A percentile compares a stretch with the other conserved stretches of the same genome.
Evolutionary conservation across 805 yeast genomes (phyloP).

Genomic region (Wickerhamomyces queroliae): DNA sequence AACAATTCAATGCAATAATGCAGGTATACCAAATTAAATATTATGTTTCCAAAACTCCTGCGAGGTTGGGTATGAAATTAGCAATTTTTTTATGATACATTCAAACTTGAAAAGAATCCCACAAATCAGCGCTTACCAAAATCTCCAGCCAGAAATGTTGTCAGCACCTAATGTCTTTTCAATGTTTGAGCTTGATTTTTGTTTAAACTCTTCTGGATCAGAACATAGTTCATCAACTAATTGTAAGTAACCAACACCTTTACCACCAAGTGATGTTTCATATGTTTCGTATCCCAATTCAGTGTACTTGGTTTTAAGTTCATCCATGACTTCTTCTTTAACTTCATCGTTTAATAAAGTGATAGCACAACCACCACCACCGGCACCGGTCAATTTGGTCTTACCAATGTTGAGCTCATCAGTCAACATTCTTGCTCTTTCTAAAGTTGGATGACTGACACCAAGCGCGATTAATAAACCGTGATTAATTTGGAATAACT

Average conservation of each 20-base stretch:
- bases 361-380: constrained; percentile 98
- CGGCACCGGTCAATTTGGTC: constrained; percentile 96
- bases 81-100: too few species aligned
- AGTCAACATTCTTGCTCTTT: constrained; percentile 60
- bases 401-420: constrained; percentile 67
- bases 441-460: constrained; percentile 91
- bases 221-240: constrained; percentile 14
- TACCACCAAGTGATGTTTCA: constrained; percentile 81
- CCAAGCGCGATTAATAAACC: constrained; percentile 82
- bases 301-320: constrained; percentile 31
- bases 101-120: background rate
- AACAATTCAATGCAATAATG: too few species aligned
- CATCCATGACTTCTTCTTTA: constrained; percentile 25
- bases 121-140: constrained; percentile 41
- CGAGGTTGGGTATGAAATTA: too few species aligned
- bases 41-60: too few species aligned
- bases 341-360: constrained; percentile 54
- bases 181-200: constrained; percentile 33
- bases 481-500: constrained; percentile 76
- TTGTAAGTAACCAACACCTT: constrained; percentile 63
- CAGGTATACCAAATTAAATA: too few species aligned
- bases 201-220: constrained; percentile 28
- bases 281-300: constrained; percentile 63
- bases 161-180: constrained; percentile 42
- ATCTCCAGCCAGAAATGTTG: constrained; percentile 44